Evolutionary conservation across 306 rosid genomes (phyloP), one percentile per base, ranked within the genome.

Genomic region (Purshia tridentata): DNA sequence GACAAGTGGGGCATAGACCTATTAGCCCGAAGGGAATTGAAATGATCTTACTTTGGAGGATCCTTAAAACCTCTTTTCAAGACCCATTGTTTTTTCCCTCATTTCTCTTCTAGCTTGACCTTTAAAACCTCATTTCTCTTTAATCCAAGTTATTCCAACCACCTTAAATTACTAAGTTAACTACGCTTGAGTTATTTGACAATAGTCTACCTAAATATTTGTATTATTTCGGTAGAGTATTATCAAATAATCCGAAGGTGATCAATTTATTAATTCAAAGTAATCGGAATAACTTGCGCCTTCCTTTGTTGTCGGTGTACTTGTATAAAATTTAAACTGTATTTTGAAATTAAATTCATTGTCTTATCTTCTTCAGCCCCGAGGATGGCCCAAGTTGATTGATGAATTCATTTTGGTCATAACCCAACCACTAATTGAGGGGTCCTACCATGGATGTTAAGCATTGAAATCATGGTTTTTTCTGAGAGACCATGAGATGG

Each of bases 1-100:
- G 82, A 78, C 83, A 80, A 41, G 89, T 80, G 84, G 87, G 87
- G 72, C 65, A 48, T 72, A 54, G 47, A 53, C 54, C 19, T 37
- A 44, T 54, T 67, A 71, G 39, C 20, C 14, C 76, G 65, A 44
- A 54, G 37, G 60, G 77, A 76, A 76, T 65, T 84, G 53, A 76
- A 70, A 71, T 75, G 56, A 47, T 66, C 50, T 77, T 40, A 73
- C 72, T 66, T 72, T 76, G 67, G 67, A 60, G 56, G 69, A 19
- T 59, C 61, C 68, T 75, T 72, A 47, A 62, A 15, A 46, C 60
- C 35, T 29, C 63, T 22, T 63, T 74, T 70, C 69, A 12, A 63
- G 40, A 18, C 51, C 67, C 70, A 77, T 64, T 23, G 40, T 11
- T 1, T 57, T 0, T 11, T 57, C 15, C 9, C 35, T 57, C 39